Percentiles rank a stretch among this genome's conserved stretches.
Evolutionary conservation across 768 basidiomycete genomes (phyloP).

Genomic region (Neoboletus magnificus): DNA sequence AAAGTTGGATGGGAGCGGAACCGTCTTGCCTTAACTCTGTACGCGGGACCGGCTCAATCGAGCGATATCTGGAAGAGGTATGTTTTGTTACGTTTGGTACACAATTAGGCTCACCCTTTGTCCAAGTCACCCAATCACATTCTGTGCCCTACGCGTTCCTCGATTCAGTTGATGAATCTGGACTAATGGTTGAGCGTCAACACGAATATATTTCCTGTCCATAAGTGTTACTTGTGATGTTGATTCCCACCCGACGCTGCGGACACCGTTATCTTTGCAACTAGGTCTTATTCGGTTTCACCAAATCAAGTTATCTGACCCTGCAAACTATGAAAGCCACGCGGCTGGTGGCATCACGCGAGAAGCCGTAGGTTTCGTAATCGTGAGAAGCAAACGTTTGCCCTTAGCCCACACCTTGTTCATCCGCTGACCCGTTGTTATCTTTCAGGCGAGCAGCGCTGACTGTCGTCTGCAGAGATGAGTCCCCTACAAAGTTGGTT

Average conservation of each 20-base stretch:
- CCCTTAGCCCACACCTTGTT: not conserved
- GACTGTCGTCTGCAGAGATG: not conserved
- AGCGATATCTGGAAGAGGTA: not conserved
- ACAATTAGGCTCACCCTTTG: not conserved
- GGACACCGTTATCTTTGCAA: not conserved
- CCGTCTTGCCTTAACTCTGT: not conserved
- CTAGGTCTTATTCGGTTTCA: not conserved
- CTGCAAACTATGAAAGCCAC: not conserved
- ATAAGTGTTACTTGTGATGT: not conserved
- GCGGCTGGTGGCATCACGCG: not conserved
- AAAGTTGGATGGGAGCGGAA: not conserved
- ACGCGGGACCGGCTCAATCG: not conserved
- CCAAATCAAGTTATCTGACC: not conserved
- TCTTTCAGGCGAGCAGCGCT: not conserved
- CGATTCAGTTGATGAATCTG: no score
- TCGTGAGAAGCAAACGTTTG: not conserved
- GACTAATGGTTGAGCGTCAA: not conserved
- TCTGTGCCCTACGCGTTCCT: no score
- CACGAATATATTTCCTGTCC: not conserved
- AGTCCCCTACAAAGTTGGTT: not conserved
- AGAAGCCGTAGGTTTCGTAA: not conserved
- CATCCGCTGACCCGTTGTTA: not conserved
- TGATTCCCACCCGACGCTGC: not conserved
- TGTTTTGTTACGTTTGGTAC: not conserved
- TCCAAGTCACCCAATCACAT: no score